These are phyloP conservation scores for Trichoderma gamsii DNA, from an alignment of 495 filamentous ascomycete genomes.

Conservation along the genomic window DNA sequence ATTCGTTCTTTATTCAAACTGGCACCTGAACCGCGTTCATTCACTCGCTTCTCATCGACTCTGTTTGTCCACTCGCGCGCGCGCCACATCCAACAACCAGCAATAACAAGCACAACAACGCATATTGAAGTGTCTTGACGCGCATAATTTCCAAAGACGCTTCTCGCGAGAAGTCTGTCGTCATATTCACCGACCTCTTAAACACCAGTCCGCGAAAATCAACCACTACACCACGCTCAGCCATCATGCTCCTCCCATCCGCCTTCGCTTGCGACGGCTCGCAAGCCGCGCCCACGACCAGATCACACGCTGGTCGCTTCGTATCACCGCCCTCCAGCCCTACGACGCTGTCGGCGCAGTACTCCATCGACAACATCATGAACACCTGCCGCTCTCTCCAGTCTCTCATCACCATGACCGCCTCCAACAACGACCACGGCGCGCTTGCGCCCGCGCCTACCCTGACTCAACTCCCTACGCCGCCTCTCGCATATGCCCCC, in stretches of 20 bases:
- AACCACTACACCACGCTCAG: not conserved
- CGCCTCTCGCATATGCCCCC: constrained; percentile 46
- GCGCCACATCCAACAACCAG: not conserved
- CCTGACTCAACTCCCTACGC: constrained; percentile 47
- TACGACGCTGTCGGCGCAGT: constrained; percentile 48
- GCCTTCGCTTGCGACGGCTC: constrained; percentile 63
- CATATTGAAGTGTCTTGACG: not conserved
- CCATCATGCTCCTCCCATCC: constrained; percentile 63
- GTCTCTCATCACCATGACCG: constrained; percentile 50
- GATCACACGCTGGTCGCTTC: constrained; percentile 52
- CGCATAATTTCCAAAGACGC: not conserved
- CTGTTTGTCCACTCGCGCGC: not conserved
- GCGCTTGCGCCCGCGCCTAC: constrained; percentile 43
- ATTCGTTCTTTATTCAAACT: not conserved
- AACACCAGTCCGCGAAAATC: not conserved
- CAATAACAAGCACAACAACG: not conserved
- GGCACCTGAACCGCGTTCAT: not conserved
- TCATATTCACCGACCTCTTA: not conserved
- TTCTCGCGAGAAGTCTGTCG: not conserved
- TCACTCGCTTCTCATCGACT: not conserved
- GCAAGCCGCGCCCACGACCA: constrained; percentile 38
- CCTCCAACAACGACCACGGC: constrained; percentile 20
- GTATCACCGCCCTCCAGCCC: constrained; percentile 59
- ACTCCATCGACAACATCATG: constrained; percentile 53
- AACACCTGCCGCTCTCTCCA: constrained; percentile 67